Base-by-base conservation (phyloP, 371 early-diverging fungal species). In the Mortierella sp. region DNA sequence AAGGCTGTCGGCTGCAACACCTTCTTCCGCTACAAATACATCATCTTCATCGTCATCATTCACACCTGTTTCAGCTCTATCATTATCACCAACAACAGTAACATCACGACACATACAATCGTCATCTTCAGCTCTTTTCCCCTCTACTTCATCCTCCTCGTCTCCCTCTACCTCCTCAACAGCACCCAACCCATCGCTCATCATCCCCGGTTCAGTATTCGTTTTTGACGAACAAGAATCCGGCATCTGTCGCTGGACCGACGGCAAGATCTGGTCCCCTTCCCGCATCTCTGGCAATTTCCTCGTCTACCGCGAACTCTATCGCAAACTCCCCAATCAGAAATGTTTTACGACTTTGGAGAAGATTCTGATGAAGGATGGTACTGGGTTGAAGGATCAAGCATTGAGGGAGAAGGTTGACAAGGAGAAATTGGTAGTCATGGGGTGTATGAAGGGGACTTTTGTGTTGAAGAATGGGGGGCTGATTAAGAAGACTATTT, bases 211-310 rank as follows among this genome's bases (percentile, higher is more conserved):
- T 2, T 94, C 96, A 1, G 93, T 96, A 0, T 97, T 95, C 84
- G 94, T 95, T n/a, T 96, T 95, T 94, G 96, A 95, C 83, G 97
- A 97, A 87, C 89, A 92, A 31, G 97, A 96, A 77, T 92, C 96
- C 8, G 95, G 97, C 0, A 97, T 97, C 91, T 90, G 94, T 70
- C 91, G 97, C n/a, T 97, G 97, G 97, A 97, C 97, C 0, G 97
- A 97, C 83, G 96, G 97, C 8, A 89, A 92, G 38, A 93, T 94
- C 16, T 96, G 97, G 97, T 95, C 96, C 19, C 96, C 97, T 7
- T 94, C 94, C n/a, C 92, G 97, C 31, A 94, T 95, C 3, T 88
- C 91, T 14, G 95, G 95, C 34, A 94, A 94, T 75, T 96, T 95
- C 74, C 84, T 96, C 55, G 94, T 94, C 44, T 96, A 96, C 84